A percentile compares a stretch with the other conserved stretches of the same genome.
Evolutionary conservation across 257 asterid genomes (phyloP).

Genomic region (Coffea canephora): DNA sequence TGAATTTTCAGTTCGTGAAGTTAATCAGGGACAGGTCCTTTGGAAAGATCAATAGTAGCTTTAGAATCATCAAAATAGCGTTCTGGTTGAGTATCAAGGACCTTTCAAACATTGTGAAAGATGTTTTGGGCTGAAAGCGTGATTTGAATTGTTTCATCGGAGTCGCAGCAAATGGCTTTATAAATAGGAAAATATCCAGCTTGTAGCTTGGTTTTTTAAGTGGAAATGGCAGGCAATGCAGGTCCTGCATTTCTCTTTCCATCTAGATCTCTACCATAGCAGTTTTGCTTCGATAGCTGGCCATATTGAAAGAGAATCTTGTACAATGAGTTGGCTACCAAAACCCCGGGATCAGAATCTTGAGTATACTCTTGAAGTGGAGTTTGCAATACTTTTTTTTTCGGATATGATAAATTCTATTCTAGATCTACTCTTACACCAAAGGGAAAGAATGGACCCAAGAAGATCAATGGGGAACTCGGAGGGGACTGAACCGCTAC

Average conservation of each 20-base stretch:
- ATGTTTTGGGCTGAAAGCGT: neutral
- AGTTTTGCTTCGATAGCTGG: neutral
- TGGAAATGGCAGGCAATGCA: neutral
- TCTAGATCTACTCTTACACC: too few species aligned
- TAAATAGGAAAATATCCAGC: neutral
- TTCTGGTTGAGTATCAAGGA: neutral
- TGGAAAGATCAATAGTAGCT: neutral
- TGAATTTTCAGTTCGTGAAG: conserved; percentile 14
- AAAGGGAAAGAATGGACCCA: too few species aligned
- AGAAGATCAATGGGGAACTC: too few species aligned
- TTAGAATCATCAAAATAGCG: too few species aligned
- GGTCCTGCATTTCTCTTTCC: neutral
- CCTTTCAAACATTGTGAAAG: neutral
- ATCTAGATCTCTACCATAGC: neutral
- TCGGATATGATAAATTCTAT: too few species aligned
- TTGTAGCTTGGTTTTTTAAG: neutral
- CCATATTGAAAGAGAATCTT: neutral
- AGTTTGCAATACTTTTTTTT: too few species aligned
- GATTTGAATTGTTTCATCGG: neutral
- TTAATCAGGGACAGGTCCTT: neutral
- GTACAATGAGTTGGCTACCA: neutral
- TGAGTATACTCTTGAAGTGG: neutral
- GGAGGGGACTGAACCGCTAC: too few species aligned
- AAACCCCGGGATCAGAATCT: neutral
- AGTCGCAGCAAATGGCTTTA: neutral